Conservation (phyloP, 176 grass and related monocot genomes). For the Oryza brachyantha region DNA sequence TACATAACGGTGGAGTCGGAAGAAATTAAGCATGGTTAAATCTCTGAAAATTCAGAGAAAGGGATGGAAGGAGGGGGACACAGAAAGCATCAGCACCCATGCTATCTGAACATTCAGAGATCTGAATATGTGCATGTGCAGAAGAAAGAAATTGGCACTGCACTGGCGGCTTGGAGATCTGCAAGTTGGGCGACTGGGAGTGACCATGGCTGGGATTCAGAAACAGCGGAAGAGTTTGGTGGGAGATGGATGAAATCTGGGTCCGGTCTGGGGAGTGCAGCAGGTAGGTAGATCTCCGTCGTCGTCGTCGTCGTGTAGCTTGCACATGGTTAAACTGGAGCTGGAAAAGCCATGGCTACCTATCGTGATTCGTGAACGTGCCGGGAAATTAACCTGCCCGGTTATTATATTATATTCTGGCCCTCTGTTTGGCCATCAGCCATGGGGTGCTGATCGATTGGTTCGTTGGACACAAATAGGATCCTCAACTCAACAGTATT, state of each 20-base stretch:
- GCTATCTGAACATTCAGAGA: neutral
- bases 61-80: neutral
- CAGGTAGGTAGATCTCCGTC: neutral
- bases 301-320: neutral
- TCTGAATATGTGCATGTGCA: neutral
- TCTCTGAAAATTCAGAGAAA: no score
- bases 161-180: neutral
- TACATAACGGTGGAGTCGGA: no score
- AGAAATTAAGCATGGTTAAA: no score
- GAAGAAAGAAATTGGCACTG: neutral
- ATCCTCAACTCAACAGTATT: no score
- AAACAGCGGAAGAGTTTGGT: neutral
- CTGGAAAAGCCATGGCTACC: slow-evolving; percentile 29
- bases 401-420: neutral
- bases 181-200: neutral
- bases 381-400: neutral
- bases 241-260: neutral
- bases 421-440: neutral
- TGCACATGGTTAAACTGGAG: neutral
- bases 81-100: neutral
- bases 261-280: neutral
- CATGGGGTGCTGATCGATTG: neutral
- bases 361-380: neutral
- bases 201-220: neutral
- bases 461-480: no score